phyloP scores from a whole-genome alignment of 768 basidiomycete species.

The Coprinellus aureogranulatus region DNA sequence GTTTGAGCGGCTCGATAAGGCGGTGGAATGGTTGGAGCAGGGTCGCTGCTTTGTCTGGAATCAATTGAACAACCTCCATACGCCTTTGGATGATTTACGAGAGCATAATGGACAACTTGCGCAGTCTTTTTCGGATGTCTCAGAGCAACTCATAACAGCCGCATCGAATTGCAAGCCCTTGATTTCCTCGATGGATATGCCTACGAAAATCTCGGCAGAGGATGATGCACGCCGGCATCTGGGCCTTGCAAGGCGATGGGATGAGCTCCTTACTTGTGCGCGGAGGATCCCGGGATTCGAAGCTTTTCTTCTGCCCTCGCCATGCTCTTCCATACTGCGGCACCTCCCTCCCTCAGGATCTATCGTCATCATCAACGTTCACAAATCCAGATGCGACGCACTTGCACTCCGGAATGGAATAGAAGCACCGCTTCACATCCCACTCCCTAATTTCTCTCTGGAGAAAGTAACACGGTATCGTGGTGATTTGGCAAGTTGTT shows the following conservation, averaged over 20 bases:
- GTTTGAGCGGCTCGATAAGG: slow-evolving; percentile 16
- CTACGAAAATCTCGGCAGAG: not conserved
- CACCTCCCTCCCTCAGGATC: slow-evolving; percentile 13
- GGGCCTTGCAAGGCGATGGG: slow-evolving; percentile 17
- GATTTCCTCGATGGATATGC: too few relatives aligned
- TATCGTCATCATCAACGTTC: not conserved
- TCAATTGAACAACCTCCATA: slow-evolving; percentile 22
- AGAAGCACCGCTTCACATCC: not conserved
- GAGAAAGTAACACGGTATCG: not conserved
- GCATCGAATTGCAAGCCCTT: slow-evolving; percentile 10
- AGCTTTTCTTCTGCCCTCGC: slow-evolving; percentile 17
- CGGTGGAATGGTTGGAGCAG: slow-evolving; percentile 33
- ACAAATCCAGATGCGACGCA: not conserved
- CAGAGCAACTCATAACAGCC: not conserved
- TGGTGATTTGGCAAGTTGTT: too few relatives aligned
- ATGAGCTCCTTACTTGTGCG: slow-evolving; percentile 13
- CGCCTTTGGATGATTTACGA: slow-evolving; percentile 17
- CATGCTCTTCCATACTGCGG: not conserved
- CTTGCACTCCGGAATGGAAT: not conserved
- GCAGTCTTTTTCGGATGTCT: not conserved
- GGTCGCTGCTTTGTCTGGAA: slow-evolving; percentile 28
- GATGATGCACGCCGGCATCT: not conserved
- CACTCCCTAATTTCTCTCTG: not conserved
- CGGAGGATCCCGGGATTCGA: slow-evolving; percentile 16
- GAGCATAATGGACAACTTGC: slow-evolving; percentile 18